A percentile compares a stretch with the other conserved stretches of the same genome.
Evolutionary conservation across 305 asterid genomes (phyloP).

Genomic region (Fraxinus nigra): DNA sequence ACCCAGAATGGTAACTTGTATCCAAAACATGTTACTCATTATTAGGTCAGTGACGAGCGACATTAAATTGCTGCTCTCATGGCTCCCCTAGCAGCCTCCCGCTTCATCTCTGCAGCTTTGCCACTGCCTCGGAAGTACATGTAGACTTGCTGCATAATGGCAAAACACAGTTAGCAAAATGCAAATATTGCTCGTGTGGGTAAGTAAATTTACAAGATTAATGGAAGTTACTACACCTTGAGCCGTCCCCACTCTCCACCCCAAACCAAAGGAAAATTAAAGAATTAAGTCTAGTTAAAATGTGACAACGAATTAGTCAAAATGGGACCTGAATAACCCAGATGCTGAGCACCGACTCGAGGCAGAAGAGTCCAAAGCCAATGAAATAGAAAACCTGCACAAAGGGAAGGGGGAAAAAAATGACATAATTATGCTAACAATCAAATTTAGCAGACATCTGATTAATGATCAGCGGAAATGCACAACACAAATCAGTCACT

Average conservation of each 20-base stretch:
- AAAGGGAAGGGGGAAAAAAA: conserved; percentile 7
- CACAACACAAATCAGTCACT: not conserved
- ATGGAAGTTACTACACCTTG: not conserved
- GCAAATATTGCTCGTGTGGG: not conserved
- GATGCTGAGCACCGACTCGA: conserved; percentile 79
- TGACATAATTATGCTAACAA: not conserved
- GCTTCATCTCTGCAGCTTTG: conserved; percentile 86
- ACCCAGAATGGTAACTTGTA: not conserved
- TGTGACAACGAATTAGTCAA: not conserved
- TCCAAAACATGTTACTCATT: not conserved
- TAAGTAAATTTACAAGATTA: not conserved
- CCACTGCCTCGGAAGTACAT: conserved; percentile 96
- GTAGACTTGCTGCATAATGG: conserved; percentile 75
- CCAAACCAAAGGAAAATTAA: not conserved
- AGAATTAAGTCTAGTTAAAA: not conserved
- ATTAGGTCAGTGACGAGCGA: not conserved
- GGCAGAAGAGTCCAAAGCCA: conserved; percentile 88
- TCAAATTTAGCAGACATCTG: not conserved
- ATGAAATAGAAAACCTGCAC: conserved; percentile 85
- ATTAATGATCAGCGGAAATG: not conserved
- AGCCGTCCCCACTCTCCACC: not conserved
- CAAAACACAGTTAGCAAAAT: not conserved
- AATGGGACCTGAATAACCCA: conserved; percentile 90
- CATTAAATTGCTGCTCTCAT: conserved; percentile 70
- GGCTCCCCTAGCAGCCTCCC: conserved; percentile 81